These are phyloP conservation scores for Gloeopeniophorella convolvens DNA, from an alignment of 768 basidiomycete species.

Conservation along the genomic window DNA sequence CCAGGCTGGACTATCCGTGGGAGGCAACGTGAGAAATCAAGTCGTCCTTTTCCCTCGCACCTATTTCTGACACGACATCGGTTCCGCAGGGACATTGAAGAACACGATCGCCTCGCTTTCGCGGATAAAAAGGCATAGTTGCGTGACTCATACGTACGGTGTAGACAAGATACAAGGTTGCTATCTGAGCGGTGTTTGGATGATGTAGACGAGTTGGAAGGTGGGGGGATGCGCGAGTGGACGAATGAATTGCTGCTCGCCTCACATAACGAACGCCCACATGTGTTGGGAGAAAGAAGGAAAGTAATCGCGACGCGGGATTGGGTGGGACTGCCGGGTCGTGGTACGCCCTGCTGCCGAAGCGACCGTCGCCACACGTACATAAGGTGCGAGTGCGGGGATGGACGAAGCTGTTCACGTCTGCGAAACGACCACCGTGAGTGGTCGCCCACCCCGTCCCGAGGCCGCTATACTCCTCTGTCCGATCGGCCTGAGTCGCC, in stretches of 20 bases:
- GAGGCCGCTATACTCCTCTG: too few relatives aligned
- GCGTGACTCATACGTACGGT: neutral
- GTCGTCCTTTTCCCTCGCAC: conserved; percentile 7
- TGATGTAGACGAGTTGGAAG: neutral
- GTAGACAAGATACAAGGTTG: neutral
- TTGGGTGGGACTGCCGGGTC: neutral
- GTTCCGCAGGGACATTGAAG: conserved; percentile 58
- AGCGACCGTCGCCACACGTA: too few relatives aligned
- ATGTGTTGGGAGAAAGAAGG: neutral
- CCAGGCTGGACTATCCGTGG: conserved; percentile 83
- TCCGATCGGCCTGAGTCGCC: too few relatives aligned
- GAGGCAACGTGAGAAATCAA: conserved; percentile 53
- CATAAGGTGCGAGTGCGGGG: too few relatives aligned
- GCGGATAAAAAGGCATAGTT: conserved; percentile 11
- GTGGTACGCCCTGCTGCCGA: too few relatives aligned
- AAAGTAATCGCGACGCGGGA: neutral
- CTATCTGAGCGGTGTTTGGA: neutral
- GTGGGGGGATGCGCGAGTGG: neutral
- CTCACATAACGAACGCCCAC: too few relatives aligned
- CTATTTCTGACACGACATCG: conserved; percentile 11
- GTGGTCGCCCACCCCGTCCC: too few relatives aligned
- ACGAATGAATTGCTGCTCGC: neutral
- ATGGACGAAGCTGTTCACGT: too few relatives aligned
- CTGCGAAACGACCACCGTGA: too few relatives aligned
- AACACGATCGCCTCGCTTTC: conserved; percentile 59